Base-by-base conservation (phyloP, 306 rosid genomes). In the Hippophae tibetana region DNA sequence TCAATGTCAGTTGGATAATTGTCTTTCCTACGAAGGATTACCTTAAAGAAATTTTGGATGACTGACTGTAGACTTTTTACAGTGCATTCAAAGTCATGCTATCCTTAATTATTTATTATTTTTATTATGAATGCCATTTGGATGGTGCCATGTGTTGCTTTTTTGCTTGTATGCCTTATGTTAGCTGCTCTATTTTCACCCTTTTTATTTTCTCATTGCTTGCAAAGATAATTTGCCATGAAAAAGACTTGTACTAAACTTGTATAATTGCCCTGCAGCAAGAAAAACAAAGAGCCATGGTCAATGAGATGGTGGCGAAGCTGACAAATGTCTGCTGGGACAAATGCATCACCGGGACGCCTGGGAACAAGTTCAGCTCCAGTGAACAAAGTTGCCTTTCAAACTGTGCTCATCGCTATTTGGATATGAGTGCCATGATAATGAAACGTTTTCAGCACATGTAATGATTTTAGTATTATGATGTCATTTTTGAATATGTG, bases 351-450 rank as follows among this genome's bases (percentile, higher is more conserved):
- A 82, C 90, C 1, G 69, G 90, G 50, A 52, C 86, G 0, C 97
- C 94, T 1, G 97, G 95, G 66, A 86, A 76, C 81, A 90, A 86
- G 72, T 86, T 90, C 79, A 90, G 97, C 68, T 82, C 88, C 55
- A 66, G 95, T 47, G 97, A 90, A 74, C 61, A 78, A 43, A 52
- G 54, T 64, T 90, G 95, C 69, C 85, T 90, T 12, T 58, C 90
- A 3, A 79, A 90, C 76, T 90, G 97, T 55, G 97, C 95, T 9
- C 90, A 75, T 12, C 97, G 95, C 44, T 84, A 80, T 61, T 66
- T 84, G 84, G 95, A 90, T 52, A 74, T 81, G 89, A 82, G 75
- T 69, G 52, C 73, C 70, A 68, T 89, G 47, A 71, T 86, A 58
- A 68, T 84, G 95, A 84, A 84, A 55, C 90, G 88, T 54, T 77